phyloP scores from a whole-genome alignment of 2,329 filamentous ascomycete genomes.

The Hypoxylon sp. region DNA sequence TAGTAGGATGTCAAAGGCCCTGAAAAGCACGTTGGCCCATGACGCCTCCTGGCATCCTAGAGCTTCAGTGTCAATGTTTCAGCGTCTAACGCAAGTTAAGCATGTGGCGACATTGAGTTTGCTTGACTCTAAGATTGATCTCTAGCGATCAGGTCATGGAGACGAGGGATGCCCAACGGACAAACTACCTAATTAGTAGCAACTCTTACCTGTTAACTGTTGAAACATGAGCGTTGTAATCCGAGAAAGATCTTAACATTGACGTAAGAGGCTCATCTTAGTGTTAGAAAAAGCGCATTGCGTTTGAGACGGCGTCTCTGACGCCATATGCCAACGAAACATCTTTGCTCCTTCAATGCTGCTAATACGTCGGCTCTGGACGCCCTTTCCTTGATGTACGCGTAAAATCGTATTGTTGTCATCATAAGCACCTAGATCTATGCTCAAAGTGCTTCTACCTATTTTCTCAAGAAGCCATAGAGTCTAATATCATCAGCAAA shows the following conservation, averaged over 20 bases:
- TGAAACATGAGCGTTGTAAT: not conserved
- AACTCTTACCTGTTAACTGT: slow-evolving; percentile 1
- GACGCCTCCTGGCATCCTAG: not conserved
- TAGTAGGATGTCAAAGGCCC: not conserved
- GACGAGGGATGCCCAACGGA: not conserved
- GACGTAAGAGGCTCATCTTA: not conserved
- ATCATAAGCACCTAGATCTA: too few species aligned
- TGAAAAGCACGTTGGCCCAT: not conserved
- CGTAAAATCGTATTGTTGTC: too few species aligned
- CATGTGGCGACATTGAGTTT: not conserved
- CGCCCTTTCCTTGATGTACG: too few species aligned
- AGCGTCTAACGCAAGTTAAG: not conserved
- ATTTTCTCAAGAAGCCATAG: too few species aligned
- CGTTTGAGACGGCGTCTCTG: not conserved
- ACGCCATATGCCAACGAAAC: not conserved
- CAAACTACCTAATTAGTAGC: not conserved
- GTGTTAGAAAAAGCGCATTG: not conserved
- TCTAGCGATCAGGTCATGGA: slow-evolving; percentile 21
- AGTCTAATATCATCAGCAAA: too few species aligned
- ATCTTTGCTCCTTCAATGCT: not conserved
- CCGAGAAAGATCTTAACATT: not conserved
- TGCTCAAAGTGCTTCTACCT: too few species aligned
- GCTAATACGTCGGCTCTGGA: too few species aligned
- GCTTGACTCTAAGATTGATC: not conserved
- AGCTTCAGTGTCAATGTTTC: not conserved